Conservation (phyloP, 202 grass and related monocot genomes). For the Carex arenaria region DNA sequence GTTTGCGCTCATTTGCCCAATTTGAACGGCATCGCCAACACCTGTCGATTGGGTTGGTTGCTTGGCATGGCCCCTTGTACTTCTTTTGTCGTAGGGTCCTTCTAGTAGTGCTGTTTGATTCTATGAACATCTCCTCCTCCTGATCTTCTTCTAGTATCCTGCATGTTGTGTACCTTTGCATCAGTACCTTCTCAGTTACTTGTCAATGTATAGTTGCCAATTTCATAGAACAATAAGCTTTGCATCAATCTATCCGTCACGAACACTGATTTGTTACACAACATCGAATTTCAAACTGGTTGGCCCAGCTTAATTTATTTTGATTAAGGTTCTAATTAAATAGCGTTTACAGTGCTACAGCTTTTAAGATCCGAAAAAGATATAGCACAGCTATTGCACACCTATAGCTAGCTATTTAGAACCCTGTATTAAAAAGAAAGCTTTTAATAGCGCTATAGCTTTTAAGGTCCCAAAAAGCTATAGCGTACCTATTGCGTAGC, state of each 20-base stretch:
- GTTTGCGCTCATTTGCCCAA: conserved; percentile 52
- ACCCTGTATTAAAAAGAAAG: no score
- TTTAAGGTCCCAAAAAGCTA: no score
- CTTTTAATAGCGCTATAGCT: no score
- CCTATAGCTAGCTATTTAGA: no score
- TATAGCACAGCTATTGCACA: no score
- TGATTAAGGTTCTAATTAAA: no score
- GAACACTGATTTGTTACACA: neutral
- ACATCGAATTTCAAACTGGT: neutral
- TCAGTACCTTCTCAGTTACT: neutral
- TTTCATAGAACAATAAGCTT: neutral
- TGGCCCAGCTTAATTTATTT: neutral
- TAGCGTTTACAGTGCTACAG: no score
- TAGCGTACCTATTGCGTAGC: no score
- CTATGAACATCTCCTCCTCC: neutral
- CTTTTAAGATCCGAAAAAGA: no score
- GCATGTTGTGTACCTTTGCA: neutral
- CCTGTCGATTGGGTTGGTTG: conserved; percentile 74
- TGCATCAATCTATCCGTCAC: neutral
- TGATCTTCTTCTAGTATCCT: conserved; percentile 15
- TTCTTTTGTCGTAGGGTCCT: conserved; percentile 19
- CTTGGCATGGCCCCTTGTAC: conserved; percentile 27
- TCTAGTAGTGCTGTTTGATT: conserved; percentile 14
- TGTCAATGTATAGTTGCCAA: neutral
- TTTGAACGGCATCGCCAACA: conserved; percentile 70